Conservation (phyloP, 176 grass and related monocot genomes). For the Rhipidocladum racemiflorum region DNA sequence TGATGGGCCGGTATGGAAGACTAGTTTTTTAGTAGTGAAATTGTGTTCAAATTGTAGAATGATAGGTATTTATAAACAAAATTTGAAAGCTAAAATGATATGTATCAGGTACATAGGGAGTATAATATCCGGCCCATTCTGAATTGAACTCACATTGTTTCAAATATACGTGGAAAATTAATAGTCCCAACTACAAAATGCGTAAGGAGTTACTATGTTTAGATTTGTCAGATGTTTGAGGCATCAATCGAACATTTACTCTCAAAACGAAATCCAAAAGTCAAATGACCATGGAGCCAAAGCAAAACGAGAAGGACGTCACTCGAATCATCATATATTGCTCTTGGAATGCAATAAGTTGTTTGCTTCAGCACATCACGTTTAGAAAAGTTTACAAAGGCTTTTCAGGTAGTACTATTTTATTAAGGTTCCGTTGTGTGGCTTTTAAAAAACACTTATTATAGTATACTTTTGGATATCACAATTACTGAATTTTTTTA, state of each 20-base stretch:
- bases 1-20: too few relatives aligned
- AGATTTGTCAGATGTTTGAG: not conserved
- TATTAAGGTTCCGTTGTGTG: not conserved
- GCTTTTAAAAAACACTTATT: too few relatives aligned
- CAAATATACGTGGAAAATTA: not conserved
- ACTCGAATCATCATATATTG: not conserved
- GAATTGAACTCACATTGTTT: not conserved
- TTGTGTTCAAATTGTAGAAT: too few relatives aligned
- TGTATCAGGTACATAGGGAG: too few relatives aligned
- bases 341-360: too few relatives aligned
- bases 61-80: too few relatives aligned
- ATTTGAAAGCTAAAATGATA: too few relatives aligned
- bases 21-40: too few relatives aligned
- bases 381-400: too few relatives aligned
- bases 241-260: not conserved
- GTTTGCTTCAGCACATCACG: too few relatives aligned
- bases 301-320: not conserved
- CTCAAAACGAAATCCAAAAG: not conserved
- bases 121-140: not conserved
- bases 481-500: too few relatives aligned
- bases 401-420: not conserved
- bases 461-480: too few relatives aligned
- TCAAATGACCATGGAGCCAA: not conserved
- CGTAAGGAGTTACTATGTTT: not conserved
- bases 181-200: not conserved